Base-by-base conservation (phyloP, 2,329 filamentous ascomycete species). In the Huntiella savannae region DNA sequence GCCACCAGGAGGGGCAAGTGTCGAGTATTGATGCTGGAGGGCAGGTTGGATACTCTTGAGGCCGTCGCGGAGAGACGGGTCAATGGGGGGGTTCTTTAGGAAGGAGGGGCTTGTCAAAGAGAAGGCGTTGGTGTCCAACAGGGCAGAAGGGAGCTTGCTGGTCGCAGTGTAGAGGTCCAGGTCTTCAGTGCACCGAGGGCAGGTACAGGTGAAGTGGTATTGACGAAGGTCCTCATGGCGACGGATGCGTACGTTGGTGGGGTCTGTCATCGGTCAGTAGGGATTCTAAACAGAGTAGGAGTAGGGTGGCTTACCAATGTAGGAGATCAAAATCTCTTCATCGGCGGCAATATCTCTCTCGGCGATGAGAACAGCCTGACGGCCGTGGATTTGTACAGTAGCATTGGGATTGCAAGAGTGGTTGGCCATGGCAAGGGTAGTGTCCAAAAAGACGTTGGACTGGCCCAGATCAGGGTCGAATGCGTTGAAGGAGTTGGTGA, bases 401-500 rank as follows among this genome's bases (percentile, higher is more conserved):
- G 74, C 71, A 52, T 76, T 78, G 3, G 75, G 75, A 2, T 68
- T 56, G 51, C 75, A 79, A 0, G 73, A 74, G 55, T 79, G 75
- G 51, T 79, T 79, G 16, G 66, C 65, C 67, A 77, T 74, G 49
- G 73, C 69, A 37, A 76, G 60, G 3, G 57, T 64, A 1, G 70
- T 63, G 51, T 76, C 69, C 34, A 78, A 59, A 50, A 73, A 77
- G 28, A 75, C 61, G 17, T 72, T 73, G 1, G 67, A 62, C 46
- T 69, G 62, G 1, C 64, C 68, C 5, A 69, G 56, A 53, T 77
- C 71, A 2, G 60, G 56, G 45, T 77, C 71, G 19, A 63, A 62
- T 45, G 70, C 62, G 53, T 73, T 71, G 55, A 79, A 79, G 3
- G 72, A 65, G 57, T 79, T 79, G 34, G 73, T 73, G 55, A 74